Conservation (phyloP, 352 stramenopile genomes). For the Phytophthora cryptogea region DNA sequence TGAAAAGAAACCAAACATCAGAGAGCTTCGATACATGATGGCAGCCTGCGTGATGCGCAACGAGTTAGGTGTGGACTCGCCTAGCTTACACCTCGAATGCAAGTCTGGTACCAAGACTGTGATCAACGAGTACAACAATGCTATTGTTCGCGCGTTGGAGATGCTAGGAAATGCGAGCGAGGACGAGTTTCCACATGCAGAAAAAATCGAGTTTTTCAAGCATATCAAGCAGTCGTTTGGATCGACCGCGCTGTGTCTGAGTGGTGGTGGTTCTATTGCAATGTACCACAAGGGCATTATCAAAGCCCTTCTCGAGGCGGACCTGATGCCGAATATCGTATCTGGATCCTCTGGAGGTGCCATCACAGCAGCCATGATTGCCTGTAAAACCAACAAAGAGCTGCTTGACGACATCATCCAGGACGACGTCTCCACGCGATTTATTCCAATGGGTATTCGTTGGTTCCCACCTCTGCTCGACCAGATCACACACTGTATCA, state of each 20-base stretch:
- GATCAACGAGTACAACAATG: slow-evolving; percentile 58
- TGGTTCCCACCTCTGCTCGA: slow-evolving; percentile 86
- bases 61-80: slow-evolving; percentile 60
- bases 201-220: slow-evolving; percentile 57
- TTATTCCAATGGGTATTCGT: slow-evolving; percentile 57
- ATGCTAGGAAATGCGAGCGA: slow-evolving; percentile 37
- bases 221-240: slow-evolving; percentile 86
- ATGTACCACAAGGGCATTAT: slow-evolving; percentile 98
- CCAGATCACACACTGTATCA: slow-evolving; percentile 90
- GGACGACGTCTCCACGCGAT: slow-evolving; percentile 63
- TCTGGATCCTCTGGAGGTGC: slow-evolving; percentile 92
- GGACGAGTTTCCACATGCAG: slow-evolving; percentile 24
- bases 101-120: slow-evolving; percentile 68
- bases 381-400: slow-evolving; percentile 89
- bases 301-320: slow-evolving; percentile 85
- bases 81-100: slow-evolving; percentile 59
- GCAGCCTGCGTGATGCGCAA: slow-evolving; percentile 68
- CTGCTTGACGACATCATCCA: slow-evolving; percentile 66
- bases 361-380: slow-evolving; percentile 88
- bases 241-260: slow-evolving; percentile 92
- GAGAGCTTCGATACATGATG: slow-evolving; percentile 69
- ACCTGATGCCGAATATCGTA: slow-evolving; percentile 92
- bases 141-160: slow-evolving; percentile 50
- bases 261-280: slow-evolving; percentile 89
- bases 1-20: slow-evolving; percentile 37